phyloP scores from a whole-genome alignment of 441 rosid genomes.

The Populus tomentosa region DNA sequence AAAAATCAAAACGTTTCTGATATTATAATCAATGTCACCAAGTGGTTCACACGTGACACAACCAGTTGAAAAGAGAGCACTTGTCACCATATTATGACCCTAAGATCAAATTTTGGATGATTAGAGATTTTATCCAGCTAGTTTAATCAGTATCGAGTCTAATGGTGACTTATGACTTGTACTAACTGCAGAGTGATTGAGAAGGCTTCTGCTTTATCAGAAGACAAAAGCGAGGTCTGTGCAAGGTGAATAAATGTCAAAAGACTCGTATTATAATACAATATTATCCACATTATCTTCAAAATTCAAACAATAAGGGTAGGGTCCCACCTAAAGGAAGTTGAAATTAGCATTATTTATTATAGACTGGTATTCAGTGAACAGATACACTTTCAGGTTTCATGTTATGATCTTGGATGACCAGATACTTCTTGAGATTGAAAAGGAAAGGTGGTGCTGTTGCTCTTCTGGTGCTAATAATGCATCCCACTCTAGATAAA shows the following conservation, averaged over 20 bases:
- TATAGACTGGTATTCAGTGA: background rate
- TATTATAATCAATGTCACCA: background rate
- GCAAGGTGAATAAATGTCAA: slow-evolving; percentile 2
- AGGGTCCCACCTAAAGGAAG: slow-evolving; percentile 8
- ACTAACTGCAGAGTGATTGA: background rate
- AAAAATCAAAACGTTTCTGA: background rate
- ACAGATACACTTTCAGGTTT: background rate
- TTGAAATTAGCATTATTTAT: background rate
- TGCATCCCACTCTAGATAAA: background rate
- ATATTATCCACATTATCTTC: background rate
- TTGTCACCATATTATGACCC: background rate
- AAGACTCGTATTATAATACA: background rate
- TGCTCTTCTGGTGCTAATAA: background rate
- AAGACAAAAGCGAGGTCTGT: background rate
- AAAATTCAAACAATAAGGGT: background rate
- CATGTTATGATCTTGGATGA: background rate
- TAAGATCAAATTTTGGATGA: background rate
- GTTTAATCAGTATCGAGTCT: background rate
- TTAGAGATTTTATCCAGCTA: background rate
- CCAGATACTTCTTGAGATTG: background rate
- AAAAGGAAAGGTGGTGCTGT: background rate
- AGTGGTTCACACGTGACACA: background rate
- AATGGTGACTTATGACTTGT: background rate
- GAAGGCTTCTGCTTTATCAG: background rate
- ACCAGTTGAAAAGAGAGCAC: background rate